Conservation (phyloP, 2,329 filamentous ascomycete species). For the Colletotrichum destructivum region DNA sequence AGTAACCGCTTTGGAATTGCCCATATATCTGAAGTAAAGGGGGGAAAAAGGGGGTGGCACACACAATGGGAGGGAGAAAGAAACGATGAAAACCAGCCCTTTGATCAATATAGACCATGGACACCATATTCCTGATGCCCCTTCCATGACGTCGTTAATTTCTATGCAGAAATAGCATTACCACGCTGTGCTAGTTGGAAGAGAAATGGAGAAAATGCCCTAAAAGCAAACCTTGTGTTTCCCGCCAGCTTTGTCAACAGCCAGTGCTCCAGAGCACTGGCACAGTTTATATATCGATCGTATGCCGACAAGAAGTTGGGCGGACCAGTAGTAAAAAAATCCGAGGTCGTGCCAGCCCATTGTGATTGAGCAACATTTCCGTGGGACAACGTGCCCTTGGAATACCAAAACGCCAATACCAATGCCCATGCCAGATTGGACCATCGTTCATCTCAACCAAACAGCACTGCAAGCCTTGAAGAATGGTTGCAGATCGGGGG, state of each 20-base stretch:
- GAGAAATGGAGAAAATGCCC: slow-evolving; percentile 7
- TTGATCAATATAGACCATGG: background rate
- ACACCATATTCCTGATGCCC: slow-evolving; percentile 32
- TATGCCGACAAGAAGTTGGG: background rate
- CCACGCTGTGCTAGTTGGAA: slow-evolving; percentile 35
- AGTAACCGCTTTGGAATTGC: background rate
- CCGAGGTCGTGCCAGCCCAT: background rate
- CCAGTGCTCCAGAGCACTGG: slow-evolving; percentile 9
- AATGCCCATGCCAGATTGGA: background rate
- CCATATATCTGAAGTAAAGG: background rate
- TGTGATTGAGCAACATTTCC: background rate
- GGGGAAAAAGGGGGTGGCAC: background rate
- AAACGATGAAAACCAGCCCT: background rate
- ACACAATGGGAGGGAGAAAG: background rate
- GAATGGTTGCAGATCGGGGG: slow-evolving; percentile 21
- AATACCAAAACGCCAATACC: slow-evolving; percentile 20
- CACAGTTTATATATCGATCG: slow-evolving; percentile 1
- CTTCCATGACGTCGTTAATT: slow-evolving; percentile 35
- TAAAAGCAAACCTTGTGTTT: background rate
- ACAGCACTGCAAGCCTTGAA: background rate
- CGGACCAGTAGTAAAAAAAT: background rate
- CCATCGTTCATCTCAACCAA: background rate
- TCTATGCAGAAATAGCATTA: slow-evolving; percentile 27
- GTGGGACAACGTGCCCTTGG: background rate
- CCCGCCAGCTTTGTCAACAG: background rate